A percentile compares a stretch with the other conserved stretches of the same genome.
Evolutionary conservation across 805 yeast species (phyloP).

Genomic region (Wickerhamomyces mucosus): DNA sequence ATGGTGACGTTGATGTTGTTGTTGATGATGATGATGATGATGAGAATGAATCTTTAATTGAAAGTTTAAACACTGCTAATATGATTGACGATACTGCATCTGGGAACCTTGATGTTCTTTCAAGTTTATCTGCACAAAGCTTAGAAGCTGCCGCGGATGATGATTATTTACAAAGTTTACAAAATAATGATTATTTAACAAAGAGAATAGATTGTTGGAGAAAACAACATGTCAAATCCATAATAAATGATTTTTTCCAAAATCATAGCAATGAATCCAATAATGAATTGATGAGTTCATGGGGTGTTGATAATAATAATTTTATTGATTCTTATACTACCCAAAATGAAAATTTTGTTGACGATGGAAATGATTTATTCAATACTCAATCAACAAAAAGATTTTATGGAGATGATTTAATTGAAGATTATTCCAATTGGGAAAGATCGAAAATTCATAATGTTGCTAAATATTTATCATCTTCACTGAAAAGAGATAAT

Average conservation of each 20-base stretch:
- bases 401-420: slow-evolving; percentile 20
- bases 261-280: too few species aligned
- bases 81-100: too few species aligned
- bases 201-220: slow-evolving; percentile 21
- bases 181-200: slow-evolving; percentile 14
- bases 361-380: background rate
- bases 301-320: slow-evolving; percentile 24
- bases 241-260: slow-evolving; percentile 16
- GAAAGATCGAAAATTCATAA: slow-evolving; percentile 17
- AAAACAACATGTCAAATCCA: slow-evolving; percentile 17
- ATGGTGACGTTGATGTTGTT: slow-evolving; percentile 3
- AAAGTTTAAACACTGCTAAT: slow-evolving; percentile 13
- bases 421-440: slow-evolving; percentile 12
- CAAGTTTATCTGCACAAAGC: too few species aligned
- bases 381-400: slow-evolving; percentile 5
- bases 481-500: slow-evolving; percentile 15
- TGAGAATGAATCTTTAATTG: slow-evolving; percentile 20
- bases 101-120: too few species aligned
- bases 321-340: slow-evolving; percentile 1
- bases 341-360: slow-evolving; percentile 1
- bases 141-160: slow-evolving; percentile 3
- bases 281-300: slow-evolving; percentile 21
- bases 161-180: slow-evolving; percentile 5
- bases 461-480: slow-evolving; percentile 16
- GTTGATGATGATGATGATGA: slow-evolving; percentile 14